A percentile compares a stretch with the other conserved stretches of the same genome.
These are phyloP conservation scores for Calonectria montana DNA, from an alignment of 2,329 filamentous ascomycete species.

Conservation along the genomic window DNA sequence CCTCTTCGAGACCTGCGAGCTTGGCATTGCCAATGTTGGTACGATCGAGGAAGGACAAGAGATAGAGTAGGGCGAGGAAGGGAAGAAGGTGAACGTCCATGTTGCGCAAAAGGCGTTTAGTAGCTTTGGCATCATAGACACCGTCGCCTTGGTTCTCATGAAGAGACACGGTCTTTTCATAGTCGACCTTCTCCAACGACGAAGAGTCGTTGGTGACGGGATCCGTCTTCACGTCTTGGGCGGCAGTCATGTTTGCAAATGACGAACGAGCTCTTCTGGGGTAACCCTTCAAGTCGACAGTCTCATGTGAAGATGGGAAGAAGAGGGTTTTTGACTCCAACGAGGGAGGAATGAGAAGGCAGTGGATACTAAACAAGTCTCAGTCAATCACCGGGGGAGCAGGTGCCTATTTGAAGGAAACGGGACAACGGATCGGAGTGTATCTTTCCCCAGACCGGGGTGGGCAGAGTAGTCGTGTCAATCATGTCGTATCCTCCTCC, in stretches of 20 bases:
- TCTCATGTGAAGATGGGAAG: background rate
- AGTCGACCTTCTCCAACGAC: constrained; percentile 43
- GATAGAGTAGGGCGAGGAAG: constrained; percentile 68
- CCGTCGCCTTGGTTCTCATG: constrained; percentile 38
- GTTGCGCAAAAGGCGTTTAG: constrained; percentile 64
- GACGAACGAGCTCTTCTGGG: background rate
- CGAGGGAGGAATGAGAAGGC: constrained; percentile 29
- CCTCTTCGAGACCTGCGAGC: constrained; percentile 62
- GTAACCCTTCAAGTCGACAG: background rate
- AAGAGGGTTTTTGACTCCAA: background rate
- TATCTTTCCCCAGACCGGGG: constrained; percentile 17
- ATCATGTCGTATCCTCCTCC: constrained; percentile 5
- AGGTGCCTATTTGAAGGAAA: constrained; percentile 32
- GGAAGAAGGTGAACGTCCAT: constrained; percentile 68
- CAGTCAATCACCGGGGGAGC: constrained; percentile 34
- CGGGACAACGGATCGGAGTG: constrained; percentile 5
- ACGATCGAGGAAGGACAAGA: constrained; percentile 62
- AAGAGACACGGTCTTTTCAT: constrained; percentile 40
- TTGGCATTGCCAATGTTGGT: constrained; percentile 67
- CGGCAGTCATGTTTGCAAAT: constrained; percentile 10
- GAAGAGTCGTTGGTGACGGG: constrained; percentile 36
- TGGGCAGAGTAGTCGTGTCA: constrained; percentile 8
- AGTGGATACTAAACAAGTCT: constrained; percentile 36
- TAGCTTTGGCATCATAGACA: constrained; percentile 50
- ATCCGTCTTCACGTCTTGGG: constrained; percentile 21